Base-by-base conservation (phyloP, 345 rosid genomes). In the Brassica juncea region DNA sequence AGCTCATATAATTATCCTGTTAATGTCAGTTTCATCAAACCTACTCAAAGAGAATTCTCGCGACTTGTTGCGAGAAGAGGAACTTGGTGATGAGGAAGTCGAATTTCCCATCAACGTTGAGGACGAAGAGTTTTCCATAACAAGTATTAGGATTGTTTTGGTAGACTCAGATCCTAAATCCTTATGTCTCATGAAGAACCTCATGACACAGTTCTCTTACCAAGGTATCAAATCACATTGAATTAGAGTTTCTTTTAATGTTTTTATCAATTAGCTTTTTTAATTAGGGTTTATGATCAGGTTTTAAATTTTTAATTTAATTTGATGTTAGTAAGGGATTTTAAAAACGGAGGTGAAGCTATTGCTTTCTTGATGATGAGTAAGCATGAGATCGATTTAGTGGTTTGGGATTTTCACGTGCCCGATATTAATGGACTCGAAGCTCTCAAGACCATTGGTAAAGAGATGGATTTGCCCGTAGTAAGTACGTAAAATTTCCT, bases 331-430 rank as follows among this genome's bases (percentile, higher is more conserved):
- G 82, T 80, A 6, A 80, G 60, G 16, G 28, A 2, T 2, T 74
- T 16, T 15, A 21, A 25, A 1, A 68, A 55, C 8, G 82, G 74
- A 62, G 78, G 68, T 16, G 78, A 68, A 6, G 78, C 78, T 1
- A 44, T 74, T 1, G n/a, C 31, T 49, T 73, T 68, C 44, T 32
- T 80, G 32, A 35, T 4, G 65, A 80, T 2, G 70, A 68, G 19
- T 9, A 80, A 73, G 64, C 70, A 73, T 32, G 74, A 68, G 70
- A 16, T 74, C 8, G 82, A 73, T 49, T 28, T 80, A 11, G 78
- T 80, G 39, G 19, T 80, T 59, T 80, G 78, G 82, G 82, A 80
- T 68, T 68, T 60, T 54, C 64, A 79, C 60, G 42, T 73, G 57
- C 69, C 62, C 2, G 42, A 58, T 12, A 68, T 73, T 37, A 62